Base-by-base conservation (phyloP, 495 filamentous ascomycete genomes). In the Podospora pseudopauciseta region DNA sequence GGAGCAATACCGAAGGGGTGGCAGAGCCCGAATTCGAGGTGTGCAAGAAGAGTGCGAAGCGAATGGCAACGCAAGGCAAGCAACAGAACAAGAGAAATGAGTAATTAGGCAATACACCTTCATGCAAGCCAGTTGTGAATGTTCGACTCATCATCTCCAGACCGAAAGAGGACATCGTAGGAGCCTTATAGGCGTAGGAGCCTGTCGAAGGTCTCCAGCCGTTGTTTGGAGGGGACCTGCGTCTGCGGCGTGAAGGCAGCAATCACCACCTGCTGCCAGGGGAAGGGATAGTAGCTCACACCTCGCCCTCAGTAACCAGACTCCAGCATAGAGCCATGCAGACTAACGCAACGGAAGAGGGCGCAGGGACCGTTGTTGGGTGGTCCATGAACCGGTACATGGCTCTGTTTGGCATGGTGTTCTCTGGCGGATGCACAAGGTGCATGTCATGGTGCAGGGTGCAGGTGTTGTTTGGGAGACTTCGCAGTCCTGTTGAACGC, bases 81-180 rank as follows among this genome's bases (percentile, higher is more conserved):
- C 64, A 54, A 58, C 64, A 62, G 30, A 72, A 66, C 28, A 56
- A 65, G 65, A 68, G 65, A 71, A 66, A 71, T 77, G 73, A 74
- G 70, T 73, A 77, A 75, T 74, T 75, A 77, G 74, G 73, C 74
- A 77, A 71, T 67, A 71, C 67, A 72, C 73, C 66, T 71, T 20
- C 20, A 67, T 68, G 69, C 44, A 67, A 70, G 69, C 66, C 39
- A 49, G 39, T 16, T 49, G 39, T 67, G 67, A 70, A 69, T 70
- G 69, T 68, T 66, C 71, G 72, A 74, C 72, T 76, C 75, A 76
- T 73, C 65, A 66, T 58, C 65, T 65, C 65, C 67, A 70, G 65
- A 65, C 68, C 57, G 57, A 60, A 59, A 64, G 64, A 63, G 69
- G 73, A 66, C 58, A 68, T 72, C 73, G 60, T 68, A 69, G 72